Evolutionary conservation across 1,284 basidiomycete genomes (phyloP), one percentile per base, ranked within the genome.

Genomic region (Irpex sp.): DNA sequence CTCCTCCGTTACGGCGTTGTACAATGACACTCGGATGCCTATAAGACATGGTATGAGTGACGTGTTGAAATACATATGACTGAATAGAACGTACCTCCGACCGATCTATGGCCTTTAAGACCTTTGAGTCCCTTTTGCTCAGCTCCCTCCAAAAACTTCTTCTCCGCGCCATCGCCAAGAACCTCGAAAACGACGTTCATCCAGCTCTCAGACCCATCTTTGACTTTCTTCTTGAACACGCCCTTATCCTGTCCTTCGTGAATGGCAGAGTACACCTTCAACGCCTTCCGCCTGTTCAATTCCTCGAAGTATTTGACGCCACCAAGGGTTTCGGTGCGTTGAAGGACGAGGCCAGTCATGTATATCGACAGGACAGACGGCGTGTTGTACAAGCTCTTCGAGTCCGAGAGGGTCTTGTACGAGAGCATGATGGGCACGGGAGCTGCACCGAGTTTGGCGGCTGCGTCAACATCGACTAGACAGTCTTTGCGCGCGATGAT

Each of bases 321-420:
- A 11, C 94, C 94, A 47, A 85, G 77, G 67, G 79, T 75, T 68
- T 82, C 75, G 74, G 93, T 88, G 63, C 92, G 83, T 73, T 85
- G 79, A 66, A 99, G 84, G 17, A 98, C 96, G 56, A 99, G 82
- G 2, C 92, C 93, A 3, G 92, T 85, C 64, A 98, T 89, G 77
- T 99, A 99, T 72, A 99, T 92, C 62, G 95, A 79, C 74, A 99
- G 88, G 70, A 95, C 93, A 1, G 95, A 89, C 1, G 97, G 97
- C 1, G 97, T 99, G 80, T 99, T 98, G 78, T 96, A 94, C 77
- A 99, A 79, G 70, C 91, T 96, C 66, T 83, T 85, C 64, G 86
- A 84, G 71, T 96, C 91, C 55, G 89, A 88, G 64, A 93, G 82
- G 47, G 85, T 89, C 78, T 94, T 96, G 86, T 96, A 99, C 58